These are phyloP conservation scores for Lentinula sp. DNA, from an alignment of 768 basidiomycete species.

Conservation along the genomic window DNA sequence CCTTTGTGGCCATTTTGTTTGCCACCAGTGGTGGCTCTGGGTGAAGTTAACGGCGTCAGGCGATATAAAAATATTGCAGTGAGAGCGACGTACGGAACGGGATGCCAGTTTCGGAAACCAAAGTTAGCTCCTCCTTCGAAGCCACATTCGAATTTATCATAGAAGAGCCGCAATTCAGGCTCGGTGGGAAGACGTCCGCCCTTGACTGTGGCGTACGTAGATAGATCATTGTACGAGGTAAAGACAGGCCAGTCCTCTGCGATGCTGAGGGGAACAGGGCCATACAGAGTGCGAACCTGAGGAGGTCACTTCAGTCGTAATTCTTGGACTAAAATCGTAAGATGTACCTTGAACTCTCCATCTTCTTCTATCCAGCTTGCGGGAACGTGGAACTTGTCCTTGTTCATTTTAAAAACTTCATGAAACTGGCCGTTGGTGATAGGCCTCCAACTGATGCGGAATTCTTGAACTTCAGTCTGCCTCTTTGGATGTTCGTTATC, in stretches of 20 bases:
- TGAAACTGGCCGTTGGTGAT: conserved; percentile 87
- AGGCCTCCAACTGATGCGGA: conserved; percentile 80
- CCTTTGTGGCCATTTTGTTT: conserved; percentile 48
- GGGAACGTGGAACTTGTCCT: conserved; percentile 44
- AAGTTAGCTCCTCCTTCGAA: conserved; percentile 76
- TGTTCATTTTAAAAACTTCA: conserved; percentile 40
- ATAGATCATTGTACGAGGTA: conserved; percentile 71
- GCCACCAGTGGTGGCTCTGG: conserved; percentile 64
- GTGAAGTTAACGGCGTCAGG: neutral
- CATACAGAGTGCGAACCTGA: conserved; percentile 82
- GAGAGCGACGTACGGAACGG: conserved; percentile 62
- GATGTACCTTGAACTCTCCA: conserved; percentile 41
- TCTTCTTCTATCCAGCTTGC: conserved; percentile 66
- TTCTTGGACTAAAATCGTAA: neutral
- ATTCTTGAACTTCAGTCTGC: conserved; percentile 52
- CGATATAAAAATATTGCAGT: neutral
- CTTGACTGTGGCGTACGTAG: conserved; percentile 74
- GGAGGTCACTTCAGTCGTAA: neutral
- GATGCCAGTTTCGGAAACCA: conserved; percentile 93
- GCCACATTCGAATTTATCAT: conserved; percentile 65
- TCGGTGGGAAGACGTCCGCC: conserved; percentile 95
- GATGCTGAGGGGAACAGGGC: conserved; percentile 69
- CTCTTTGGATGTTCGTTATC: conserved; percentile 85
- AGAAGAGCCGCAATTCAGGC: conserved; percentile 76
- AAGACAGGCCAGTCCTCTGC: conserved; percentile 86